Conservation (phyloP, 1,284 basidiomycete species). For the Tilletia caries region DNA sequence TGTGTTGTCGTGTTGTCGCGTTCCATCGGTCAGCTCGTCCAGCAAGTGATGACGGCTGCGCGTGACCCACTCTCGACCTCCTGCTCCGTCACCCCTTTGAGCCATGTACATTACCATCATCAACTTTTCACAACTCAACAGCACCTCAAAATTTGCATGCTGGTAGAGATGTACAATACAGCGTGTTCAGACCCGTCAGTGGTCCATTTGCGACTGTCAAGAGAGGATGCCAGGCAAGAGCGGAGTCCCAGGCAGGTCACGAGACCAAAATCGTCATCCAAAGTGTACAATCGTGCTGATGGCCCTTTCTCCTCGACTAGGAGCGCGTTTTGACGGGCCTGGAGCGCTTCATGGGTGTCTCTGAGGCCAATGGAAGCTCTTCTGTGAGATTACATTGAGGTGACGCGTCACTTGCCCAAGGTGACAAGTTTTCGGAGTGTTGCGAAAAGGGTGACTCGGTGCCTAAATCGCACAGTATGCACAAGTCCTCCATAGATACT, state of each 20-base stretch:
- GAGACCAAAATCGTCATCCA: neutral
- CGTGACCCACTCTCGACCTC: neutral
- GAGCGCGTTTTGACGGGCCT: neutral
- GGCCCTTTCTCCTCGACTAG: neutral
- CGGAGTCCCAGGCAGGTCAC: neutral
- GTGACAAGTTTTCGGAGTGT: too few relatives aligned
- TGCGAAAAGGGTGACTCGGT: slow-evolving; percentile 13
- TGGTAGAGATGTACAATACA: neutral
- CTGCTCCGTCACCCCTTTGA: neutral
- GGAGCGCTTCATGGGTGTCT: neutral
- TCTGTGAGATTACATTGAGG: neutral
- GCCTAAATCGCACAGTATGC: neutral
- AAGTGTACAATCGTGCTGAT: neutral
- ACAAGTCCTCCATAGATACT: neutral
- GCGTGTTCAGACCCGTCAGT: neutral
- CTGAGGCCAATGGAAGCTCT: neutral
- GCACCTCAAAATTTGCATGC: neutral
- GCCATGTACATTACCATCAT: neutral
- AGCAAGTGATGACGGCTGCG: neutral
- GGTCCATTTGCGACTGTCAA: neutral
- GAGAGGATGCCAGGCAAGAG: neutral
- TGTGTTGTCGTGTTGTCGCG: neutral
- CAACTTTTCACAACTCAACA: neutral
- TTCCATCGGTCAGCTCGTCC: neutral
- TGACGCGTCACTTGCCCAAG: neutral